phyloP scores from a whole-genome alignment of 2,329 filamentous ascomycete genomes.

The Apiospora malaysiana region DNA sequence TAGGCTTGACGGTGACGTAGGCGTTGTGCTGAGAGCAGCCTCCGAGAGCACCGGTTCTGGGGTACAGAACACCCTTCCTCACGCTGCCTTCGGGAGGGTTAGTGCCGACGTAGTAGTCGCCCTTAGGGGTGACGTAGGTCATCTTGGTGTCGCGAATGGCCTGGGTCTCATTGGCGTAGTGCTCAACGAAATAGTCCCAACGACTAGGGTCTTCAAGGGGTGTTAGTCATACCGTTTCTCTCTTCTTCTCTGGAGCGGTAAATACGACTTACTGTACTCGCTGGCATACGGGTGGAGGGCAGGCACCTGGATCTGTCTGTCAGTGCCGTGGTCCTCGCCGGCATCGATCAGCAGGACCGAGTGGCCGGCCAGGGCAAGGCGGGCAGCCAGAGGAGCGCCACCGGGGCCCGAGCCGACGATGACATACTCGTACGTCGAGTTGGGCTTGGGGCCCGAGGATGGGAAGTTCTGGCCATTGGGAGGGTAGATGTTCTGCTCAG shows the following conservation, averaged over 20 bases:
- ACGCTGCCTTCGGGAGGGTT: conserved; percentile 57
- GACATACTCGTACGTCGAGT: conserved; percentile 62
- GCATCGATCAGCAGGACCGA: conserved; percentile 41
- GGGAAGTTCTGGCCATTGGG: conserved; percentile 19
- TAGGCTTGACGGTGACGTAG: conserved; percentile 45
- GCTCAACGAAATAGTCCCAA: conserved; percentile 70
- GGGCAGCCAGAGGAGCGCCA: conserved; percentile 63
- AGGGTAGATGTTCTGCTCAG: conserved; percentile 14
- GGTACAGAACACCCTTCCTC: conserved; percentile 62
- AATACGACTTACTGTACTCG: conserved; percentile 54
- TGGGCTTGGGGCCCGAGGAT: conserved; percentile 15
- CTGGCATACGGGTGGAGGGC: conserved; percentile 58
- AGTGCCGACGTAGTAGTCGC: conserved; percentile 57
- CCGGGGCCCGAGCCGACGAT: conserved; percentile 68
- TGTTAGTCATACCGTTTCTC: neutral
- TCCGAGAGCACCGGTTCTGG: conserved; percentile 56
- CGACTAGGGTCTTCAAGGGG: neutral
- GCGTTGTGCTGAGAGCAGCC: conserved; percentile 38
- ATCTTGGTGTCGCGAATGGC: conserved; percentile 65
- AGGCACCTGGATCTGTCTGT: conserved; percentile 58
- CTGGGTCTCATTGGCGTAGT: conserved; percentile 60
- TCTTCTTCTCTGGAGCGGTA: neutral
- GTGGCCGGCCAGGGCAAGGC: conserved; percentile 65
- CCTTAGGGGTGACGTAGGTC: conserved; percentile 58
- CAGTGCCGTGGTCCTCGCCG: conserved; percentile 56